Base-by-base conservation (phyloP, 139 green algal genomes). In the Haematococcus sp. region DNA sequence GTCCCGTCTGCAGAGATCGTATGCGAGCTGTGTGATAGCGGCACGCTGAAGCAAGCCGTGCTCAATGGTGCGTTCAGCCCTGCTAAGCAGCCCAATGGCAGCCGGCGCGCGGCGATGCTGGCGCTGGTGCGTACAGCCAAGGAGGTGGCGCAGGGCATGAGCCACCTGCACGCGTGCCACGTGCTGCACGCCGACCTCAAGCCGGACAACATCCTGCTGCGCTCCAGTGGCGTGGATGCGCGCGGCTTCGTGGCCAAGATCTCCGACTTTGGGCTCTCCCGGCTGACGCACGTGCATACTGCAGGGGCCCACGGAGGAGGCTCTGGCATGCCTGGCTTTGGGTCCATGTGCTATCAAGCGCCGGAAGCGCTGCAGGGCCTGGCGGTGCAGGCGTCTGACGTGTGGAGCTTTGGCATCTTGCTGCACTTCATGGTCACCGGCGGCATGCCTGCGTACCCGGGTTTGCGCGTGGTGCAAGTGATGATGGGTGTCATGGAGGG, bases 141-240 rank as follows among this genome's bases (percentile, higher is more conserved):
- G 25, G 70, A 76, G 70, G 58, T 76, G 28, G 70, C 70, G 22
- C 70, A 78, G 73, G 73, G 73, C 63, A 78, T 78, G 73, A 74
- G 64, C 52, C 73, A 78, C 73, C 63, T 78, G 52, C 73, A 78
- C 73, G 64, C 73, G 25, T 78, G 64, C 64, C 63, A 63, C 0
- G 73, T 78, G 64, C 61, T 78, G 52, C 73, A 78, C 64, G 74
- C 63, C 40, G 74, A 79, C 58, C 70, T 75, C n/a, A 75, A 75
- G 34, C 69, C 69, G 58, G 55, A 49, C 40, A 49, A 49, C 40
- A 49, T 49, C 40, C 40, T 49, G 40, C 40, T 49, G 7, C 40
- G 40, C 40, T 49, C 40, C 7, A 49, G 40, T 52, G 15, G n/a
- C 30, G 33, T 7, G 30, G 60, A 25, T 17, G 58, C 27, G 58